Conservation (phyloP, 768 basidiomycete genomes). For the Coprinopsis cinerea region DNA sequence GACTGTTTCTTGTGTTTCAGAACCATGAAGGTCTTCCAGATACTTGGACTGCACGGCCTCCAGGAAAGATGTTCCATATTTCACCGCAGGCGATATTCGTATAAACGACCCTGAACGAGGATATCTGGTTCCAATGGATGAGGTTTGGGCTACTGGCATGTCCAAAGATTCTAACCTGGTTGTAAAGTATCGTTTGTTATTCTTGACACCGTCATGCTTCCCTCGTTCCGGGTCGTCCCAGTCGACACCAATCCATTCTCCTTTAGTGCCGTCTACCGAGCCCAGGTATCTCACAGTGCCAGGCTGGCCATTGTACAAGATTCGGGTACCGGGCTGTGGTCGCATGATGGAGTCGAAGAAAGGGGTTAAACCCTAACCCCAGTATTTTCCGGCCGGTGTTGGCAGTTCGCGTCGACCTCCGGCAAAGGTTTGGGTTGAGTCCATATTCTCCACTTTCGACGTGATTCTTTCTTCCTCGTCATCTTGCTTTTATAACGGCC, state of each 20-base stretch:
- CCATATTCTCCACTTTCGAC: background rate
- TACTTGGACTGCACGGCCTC: constrained; percentile 75
- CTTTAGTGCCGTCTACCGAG: constrained; percentile 52
- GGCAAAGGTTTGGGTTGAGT: background rate
- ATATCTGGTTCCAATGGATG: constrained; percentile 33
- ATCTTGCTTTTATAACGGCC: background rate
- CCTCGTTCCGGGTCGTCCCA: constrained; percentile 87
- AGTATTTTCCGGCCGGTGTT: background rate
- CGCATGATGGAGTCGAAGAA: constrained; percentile 17
- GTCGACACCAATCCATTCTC: constrained; percentile 92
- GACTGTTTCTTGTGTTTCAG: constrained; percentile 51
- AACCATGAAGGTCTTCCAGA: constrained; percentile 53
- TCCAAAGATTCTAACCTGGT: constrained; percentile 45
- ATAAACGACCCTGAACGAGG: constrained; percentile 75
- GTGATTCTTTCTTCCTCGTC: constrained; percentile 1
- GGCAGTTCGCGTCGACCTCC: background rate
- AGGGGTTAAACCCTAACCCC: constrained; percentile 26
- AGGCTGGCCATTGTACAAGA: constrained; percentile 44
- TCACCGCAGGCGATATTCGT: constrained; percentile 54
- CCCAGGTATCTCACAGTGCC: constrained; percentile 75
- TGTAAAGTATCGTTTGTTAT: constrained; percentile 71
- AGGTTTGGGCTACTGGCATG: constrained; percentile 13
- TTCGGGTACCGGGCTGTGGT: constrained; percentile 40
- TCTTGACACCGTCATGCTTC: constrained; percentile 81
- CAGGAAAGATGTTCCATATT: constrained; percentile 66